Conservation (phyloP, 2,329 filamentous ascomycete genomes). For the Fusarium nygamai region DNA sequence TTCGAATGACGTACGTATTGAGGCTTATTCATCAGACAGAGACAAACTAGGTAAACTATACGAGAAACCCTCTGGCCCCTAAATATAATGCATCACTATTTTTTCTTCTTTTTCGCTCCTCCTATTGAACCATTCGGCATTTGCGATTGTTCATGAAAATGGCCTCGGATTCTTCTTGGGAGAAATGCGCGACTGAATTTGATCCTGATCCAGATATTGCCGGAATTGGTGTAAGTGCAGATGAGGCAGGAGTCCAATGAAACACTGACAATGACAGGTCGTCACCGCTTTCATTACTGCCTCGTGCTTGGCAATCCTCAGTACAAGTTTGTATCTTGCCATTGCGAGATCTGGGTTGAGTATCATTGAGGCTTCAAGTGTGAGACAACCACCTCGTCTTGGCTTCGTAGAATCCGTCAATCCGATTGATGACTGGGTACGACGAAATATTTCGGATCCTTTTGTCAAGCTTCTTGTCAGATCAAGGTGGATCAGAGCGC, state of each 20-base stretch:
- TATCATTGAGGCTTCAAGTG: not conserved
- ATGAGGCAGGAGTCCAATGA: fast-evolving
- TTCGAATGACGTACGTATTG: not conserved
- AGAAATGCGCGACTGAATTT: not conserved
- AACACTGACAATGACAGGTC: not conserved
- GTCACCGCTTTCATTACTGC: not conserved
- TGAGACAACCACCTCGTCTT: not conserved
- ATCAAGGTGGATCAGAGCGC: not conserved
- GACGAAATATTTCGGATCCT: not conserved
- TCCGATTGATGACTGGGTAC: not conserved
- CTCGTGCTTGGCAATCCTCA: not conserved
- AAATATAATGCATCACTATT: not conserved
- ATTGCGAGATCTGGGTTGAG: not conserved
- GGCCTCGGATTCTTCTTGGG: not conserved
- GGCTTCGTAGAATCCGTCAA: not conserved
- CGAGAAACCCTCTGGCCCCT: not conserved
- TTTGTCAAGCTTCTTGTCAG: not conserved
- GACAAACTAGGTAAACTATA: not conserved
- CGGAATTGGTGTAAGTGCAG: not conserved
- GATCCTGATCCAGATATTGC: not conserved
- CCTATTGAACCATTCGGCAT: too few relatives aligned
- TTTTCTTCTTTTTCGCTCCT: not conserved
- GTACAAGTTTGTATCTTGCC: not conserved
- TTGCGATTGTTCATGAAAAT: not conserved
- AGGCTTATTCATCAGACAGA: not conserved